These are phyloP conservation scores for Quillaja saponaria DNA, from an alignment of 306 rosid species.

Conservation along the genomic window DNA sequence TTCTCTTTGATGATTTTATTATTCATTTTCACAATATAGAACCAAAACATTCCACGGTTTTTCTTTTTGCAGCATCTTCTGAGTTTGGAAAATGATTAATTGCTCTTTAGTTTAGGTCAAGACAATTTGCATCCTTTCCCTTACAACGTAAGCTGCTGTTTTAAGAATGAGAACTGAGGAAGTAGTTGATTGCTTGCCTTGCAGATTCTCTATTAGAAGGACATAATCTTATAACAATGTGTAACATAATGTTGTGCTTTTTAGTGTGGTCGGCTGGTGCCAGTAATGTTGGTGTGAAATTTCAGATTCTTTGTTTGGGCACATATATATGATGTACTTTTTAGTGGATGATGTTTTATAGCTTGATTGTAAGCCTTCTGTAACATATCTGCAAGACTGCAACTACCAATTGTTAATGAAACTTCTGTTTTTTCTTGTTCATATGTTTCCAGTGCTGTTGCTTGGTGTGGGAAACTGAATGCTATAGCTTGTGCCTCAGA, in stretches of 20 bases:
- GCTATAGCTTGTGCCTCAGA: constrained; percentile 97
- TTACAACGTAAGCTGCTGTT: too few species aligned
- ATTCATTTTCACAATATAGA: too few species aligned
- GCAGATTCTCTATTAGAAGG: too few species aligned
- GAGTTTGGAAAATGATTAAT: too few species aligned
- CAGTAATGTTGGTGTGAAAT: constrained; percentile 8
- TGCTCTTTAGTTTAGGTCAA: too few species aligned
- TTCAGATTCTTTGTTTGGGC: constrained; percentile 8
- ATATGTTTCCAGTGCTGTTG: constrained; percentile 66
- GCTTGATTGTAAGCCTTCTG: constrained; percentile 5
- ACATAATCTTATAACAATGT: background rate
- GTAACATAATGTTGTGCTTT: background rate
- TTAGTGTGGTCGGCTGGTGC: constrained; percentile 4
- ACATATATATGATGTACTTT: constrained; percentile 2
- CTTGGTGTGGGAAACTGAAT: constrained; percentile 97
- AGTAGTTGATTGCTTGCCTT: too few species aligned
- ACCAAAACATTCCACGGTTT: too few species aligned
- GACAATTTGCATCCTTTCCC: too few species aligned
- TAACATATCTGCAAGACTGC: background rate
- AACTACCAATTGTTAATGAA: background rate
- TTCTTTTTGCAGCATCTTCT: too few species aligned
- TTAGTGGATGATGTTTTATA: background rate
- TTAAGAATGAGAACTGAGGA: too few species aligned
- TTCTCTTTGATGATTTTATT: too few species aligned
- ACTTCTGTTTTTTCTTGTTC: constrained; percentile 10